Conservation (phyloP, 1,139 yeast species). For the Nakaseomyces nivariensis region DNA sequence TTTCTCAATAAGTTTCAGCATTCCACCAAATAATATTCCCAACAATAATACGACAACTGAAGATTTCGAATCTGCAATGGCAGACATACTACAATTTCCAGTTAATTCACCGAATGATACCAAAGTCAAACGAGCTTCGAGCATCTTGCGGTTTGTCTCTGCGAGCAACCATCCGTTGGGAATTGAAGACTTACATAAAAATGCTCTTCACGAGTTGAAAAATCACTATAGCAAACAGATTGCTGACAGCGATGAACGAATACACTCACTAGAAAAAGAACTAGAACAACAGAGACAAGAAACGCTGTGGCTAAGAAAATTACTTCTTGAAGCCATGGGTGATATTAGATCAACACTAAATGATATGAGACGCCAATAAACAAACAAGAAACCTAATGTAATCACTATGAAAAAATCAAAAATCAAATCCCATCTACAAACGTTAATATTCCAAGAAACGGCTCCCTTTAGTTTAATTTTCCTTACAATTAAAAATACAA, state of each 20-base stretch:
- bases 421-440: too few species aligned
- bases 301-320: conserved; percentile 27
- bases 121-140: neutral
- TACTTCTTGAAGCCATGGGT: conserved; percentile 29
- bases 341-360: conserved; percentile 25
- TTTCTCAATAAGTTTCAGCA: neutral
- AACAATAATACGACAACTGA: neutral
- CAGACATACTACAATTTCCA: neutral
- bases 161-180: neutral
- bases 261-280: conserved; percentile 23
- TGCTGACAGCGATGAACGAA: conserved; percentile 25
- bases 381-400: too few species aligned
- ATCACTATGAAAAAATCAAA: too few species aligned
- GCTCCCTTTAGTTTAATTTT: too few species aligned
- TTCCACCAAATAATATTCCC: neutral
- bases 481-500: neutral
- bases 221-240: conserved; percentile 21
- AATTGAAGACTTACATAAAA: neutral
- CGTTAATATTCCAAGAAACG: too few species aligned
- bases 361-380: conserved; percentile 13
- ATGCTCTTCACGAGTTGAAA: conserved; percentile 11
- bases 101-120: neutral
- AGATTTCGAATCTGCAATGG: conserved; percentile 1
- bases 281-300: conserved; percentile 27
- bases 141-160: neutral